A percentile compares a stretch with the other conserved stretches of the same genome.
Conservation (phyloP, 306 rosid genomes). For the Cucurbita moschata region DNA sequence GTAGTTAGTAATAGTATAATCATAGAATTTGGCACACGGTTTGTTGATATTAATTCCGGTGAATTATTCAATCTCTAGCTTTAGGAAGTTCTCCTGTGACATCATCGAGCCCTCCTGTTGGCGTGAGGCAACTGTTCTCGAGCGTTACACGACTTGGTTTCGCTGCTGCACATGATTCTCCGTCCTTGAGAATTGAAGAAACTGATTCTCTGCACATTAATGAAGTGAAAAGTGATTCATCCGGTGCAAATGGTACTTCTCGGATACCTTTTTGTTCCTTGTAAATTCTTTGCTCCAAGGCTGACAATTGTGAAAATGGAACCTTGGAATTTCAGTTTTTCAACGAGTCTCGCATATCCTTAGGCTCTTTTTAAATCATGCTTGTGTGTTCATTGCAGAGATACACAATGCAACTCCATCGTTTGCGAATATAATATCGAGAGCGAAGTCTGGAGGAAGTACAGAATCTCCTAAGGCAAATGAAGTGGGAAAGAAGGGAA, state of each 20-base stretch:
- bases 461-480: conserved; percentile 28
- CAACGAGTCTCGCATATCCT: neutral
- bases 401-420: conserved; percentile 32
- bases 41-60: neutral
- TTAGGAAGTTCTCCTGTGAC: conserved; percentile 48
- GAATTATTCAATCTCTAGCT: conserved; percentile 25
- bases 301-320: neutral
- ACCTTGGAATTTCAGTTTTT: neutral
- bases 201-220: conserved; percentile 16
- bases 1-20: neutral
- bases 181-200: conserved; percentile 56
- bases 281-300: neutral
- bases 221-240: conserved; percentile 17
- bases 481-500: conserved; percentile 79
- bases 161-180: conserved; percentile 92
- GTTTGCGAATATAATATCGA: conserved; percentile 56
- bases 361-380: neutral
- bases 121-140: conserved; percentile 64
- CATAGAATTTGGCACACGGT: neutral
- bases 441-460: conserved; percentile 32
- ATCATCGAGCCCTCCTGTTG: conserved; percentile 70
- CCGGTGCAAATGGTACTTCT: conserved; percentile 31
- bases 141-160: conserved; percentile 81
- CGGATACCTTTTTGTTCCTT: neutral
- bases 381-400: conserved; percentile 18